Conservation (phyloP, 352 stramenopile species). For the Pythium apleroticum region DNA sequence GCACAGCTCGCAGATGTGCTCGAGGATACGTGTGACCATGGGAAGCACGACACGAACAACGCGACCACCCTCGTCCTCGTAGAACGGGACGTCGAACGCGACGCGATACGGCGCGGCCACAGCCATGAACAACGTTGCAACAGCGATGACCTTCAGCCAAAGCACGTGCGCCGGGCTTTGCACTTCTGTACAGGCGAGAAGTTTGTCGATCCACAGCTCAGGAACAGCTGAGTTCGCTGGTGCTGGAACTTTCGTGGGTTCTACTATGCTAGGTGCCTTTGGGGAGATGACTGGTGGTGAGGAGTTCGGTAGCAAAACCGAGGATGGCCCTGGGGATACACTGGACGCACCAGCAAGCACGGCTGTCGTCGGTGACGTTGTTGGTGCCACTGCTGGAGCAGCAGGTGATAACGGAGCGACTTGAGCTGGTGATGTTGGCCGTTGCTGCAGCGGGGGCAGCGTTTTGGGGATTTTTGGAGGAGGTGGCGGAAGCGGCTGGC, state of each 20-base stretch:
- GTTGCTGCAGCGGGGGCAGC: not conserved
- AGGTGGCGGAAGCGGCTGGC: not conserved
- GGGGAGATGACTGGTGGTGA: not conserved
- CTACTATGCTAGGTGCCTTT: not conserved
- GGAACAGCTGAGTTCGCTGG: constrained; percentile 16
- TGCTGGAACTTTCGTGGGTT: not conserved
- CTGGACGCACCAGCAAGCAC: not conserved
- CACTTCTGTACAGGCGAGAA: constrained; percentile 44
- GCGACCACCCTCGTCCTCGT: constrained; percentile 15
- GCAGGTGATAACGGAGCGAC: not conserved
- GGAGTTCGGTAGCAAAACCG: not conserved
- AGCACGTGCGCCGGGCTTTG: constrained; percentile 43
- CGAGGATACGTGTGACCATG: constrained; percentile 29
- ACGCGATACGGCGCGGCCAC: constrained; percentile 42
- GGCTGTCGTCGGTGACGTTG: not conserved
- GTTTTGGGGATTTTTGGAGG: not conserved
- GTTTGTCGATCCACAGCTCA: constrained; percentile 48
- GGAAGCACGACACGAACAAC: constrained; percentile 19
- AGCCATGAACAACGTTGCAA: constrained; percentile 44
- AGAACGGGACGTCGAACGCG: constrained; percentile 39
- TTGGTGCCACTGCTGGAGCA: not conserved
- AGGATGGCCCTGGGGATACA: not conserved
- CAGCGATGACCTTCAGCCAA: constrained; percentile 35
- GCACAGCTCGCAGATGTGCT: constrained; percentile 43
- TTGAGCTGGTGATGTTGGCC: not conserved